Base-by-base conservation (phyloP, 176 grass and related monocot species). In the Eragrostis nindensis region DNA sequence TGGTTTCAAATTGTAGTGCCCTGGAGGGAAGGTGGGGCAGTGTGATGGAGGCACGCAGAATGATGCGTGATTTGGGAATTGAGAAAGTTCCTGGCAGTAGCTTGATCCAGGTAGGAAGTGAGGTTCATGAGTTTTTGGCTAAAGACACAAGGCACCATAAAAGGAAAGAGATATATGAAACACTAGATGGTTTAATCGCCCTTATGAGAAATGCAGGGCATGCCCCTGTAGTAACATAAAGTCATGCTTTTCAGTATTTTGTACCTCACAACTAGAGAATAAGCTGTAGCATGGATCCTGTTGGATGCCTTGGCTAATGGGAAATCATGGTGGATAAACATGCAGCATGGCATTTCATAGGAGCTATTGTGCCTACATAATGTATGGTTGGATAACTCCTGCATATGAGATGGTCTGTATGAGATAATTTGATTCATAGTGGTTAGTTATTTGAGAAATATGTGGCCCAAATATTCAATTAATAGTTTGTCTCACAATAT, bases 1-100 rank as follows among this genome's bases (percentile, higher is more conserved):
- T 90, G 61, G 79, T 90, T 78, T 90, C 88, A 21, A 90, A 90
- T 78, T 86, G 79, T 47, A 73, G 60, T 26, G 88, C 88, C 38
- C 21, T 83, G 21, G 74, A 76, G 15, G 88, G 83, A 90, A 86
- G 60, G 42, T 90, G 88, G 88, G 53, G 44, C 14, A 36, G 74
- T 60, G 88, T 90, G 54, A 12, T 74, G 22, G 71, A 79, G 75
- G 61, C 75, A 24, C 83, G 88, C 11, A 77, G 44, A 40, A 62
- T 61, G 53, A 86, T 90, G 79, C 79, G 43, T 69, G 67, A 74
- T 10, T 40, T 47, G 13, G 68, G 88, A 68, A 61, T 75, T 39
- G 61, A 83, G 50, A 90, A 90, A 79, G 75, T 74, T 19, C 88
- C 88, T 68, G 88, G 88, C 24, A 83, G 88, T 75, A 86, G 83